A percentile compares a stretch with the other conserved stretches of the same genome.
phyloP scores from a whole-genome alignment of 768 basidiomycete species.

The Lanmaoa pseudosensibilis region DNA sequence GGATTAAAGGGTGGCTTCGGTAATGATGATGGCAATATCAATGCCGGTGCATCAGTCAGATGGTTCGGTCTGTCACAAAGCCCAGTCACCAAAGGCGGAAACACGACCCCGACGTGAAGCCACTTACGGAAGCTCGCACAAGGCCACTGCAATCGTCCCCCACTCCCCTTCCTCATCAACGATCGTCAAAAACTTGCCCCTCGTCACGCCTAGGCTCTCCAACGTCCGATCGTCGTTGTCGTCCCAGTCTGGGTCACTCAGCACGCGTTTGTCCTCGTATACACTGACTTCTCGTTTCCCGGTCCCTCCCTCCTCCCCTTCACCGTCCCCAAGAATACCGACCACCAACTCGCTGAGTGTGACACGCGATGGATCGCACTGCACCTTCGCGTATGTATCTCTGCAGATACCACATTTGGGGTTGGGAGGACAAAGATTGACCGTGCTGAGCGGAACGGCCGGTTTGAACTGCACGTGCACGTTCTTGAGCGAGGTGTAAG shows the following conservation, averaged over 20 bases:
- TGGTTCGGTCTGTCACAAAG: slow-evolving; percentile 50
- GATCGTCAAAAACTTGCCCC: slow-evolving; percentile 86
- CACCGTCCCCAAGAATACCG: slow-evolving; percentile 59
- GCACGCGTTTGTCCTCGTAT: slow-evolving; percentile 81
- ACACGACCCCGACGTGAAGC: neutral
- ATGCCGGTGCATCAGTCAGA: slow-evolving; percentile 47
- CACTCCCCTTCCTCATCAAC: slow-evolving; percentile 84
- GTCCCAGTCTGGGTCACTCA: slow-evolving; percentile 93
- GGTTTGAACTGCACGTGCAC: slow-evolving; percentile 82
- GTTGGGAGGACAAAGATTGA: slow-evolving; percentile 68
- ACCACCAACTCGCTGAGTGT: slow-evolving; percentile 73
- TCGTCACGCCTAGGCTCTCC: slow-evolving; percentile 72
- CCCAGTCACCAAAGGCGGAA: neutral
- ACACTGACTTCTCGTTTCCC: slow-evolving; percentile 67
- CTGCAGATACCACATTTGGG: slow-evolving; percentile 81
- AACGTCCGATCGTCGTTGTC: slow-evolving; percentile 83
- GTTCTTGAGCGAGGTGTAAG: slow-evolving; percentile 61
- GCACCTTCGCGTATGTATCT: slow-evolving; percentile 75
- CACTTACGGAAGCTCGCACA: slow-evolving; percentile 72
- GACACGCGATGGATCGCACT: slow-evolving; percentile 69
- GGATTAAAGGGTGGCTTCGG: slow-evolving; percentile 52
- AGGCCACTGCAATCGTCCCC: slow-evolving; percentile 67
- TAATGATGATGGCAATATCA: slow-evolving; percentile 65
- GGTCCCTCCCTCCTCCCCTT: slow-evolving; percentile 34
- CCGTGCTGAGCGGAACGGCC: slow-evolving; percentile 71